Evolutionary conservation across 768 basidiomycete species (phyloP).

Genomic region (Kwoniella sp.): DNA sequence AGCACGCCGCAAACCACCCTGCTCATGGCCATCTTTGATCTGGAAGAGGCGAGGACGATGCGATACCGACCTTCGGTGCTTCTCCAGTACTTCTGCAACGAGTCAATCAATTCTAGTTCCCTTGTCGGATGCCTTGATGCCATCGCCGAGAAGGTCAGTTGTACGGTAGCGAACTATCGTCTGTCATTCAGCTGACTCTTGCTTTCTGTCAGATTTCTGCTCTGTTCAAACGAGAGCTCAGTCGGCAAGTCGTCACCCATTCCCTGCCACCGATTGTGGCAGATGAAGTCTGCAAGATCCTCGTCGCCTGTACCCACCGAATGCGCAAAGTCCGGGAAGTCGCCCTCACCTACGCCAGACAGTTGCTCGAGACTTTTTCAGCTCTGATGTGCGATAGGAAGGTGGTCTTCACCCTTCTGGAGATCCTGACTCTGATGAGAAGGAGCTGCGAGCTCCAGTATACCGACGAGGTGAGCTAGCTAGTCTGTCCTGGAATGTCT

Average conservation of each 20-base stretch:
- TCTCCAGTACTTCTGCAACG: slow-evolving; percentile 83
- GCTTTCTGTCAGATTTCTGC: slow-evolving; percentile 68
- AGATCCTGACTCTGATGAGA: slow-evolving; percentile 84
- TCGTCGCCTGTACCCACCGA: slow-evolving; percentile 79
- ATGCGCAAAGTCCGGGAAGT: slow-evolving; percentile 78
- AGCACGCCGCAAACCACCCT: slow-evolving; percentile 84
- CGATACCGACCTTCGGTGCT: slow-evolving; percentile 78
- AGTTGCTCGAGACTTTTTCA: slow-evolving; percentile 85
- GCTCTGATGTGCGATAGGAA: slow-evolving; percentile 89
- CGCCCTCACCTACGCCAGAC: slow-evolving; percentile 79
- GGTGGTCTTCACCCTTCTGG: slow-evolving; percentile 84
- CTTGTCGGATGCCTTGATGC: slow-evolving; percentile 79
- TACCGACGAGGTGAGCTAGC: slow-evolving; percentile 72
- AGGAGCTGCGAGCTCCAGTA: slow-evolving; percentile 88
- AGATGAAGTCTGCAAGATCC: slow-evolving; percentile 71
- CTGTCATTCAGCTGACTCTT: slow-evolving; percentile 5
- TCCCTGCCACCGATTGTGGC: slow-evolving; percentile 70
- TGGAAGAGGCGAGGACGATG: slow-evolving; percentile 82
- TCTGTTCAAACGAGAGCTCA: slow-evolving; percentile 72
- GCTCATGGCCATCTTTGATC: slow-evolving; percentile 78
- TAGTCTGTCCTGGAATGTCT: background rate
- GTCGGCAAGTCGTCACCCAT: slow-evolving; percentile 75
- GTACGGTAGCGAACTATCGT: background rate
- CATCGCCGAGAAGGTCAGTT: slow-evolving; percentile 75
- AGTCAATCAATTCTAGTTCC: slow-evolving; percentile 74